A percentile compares a stretch with the other conserved stretches of the same genome.
phyloP scores from a whole-genome alignment of 768 basidiomycete species.

The Leccinum sublutescens region DNA sequence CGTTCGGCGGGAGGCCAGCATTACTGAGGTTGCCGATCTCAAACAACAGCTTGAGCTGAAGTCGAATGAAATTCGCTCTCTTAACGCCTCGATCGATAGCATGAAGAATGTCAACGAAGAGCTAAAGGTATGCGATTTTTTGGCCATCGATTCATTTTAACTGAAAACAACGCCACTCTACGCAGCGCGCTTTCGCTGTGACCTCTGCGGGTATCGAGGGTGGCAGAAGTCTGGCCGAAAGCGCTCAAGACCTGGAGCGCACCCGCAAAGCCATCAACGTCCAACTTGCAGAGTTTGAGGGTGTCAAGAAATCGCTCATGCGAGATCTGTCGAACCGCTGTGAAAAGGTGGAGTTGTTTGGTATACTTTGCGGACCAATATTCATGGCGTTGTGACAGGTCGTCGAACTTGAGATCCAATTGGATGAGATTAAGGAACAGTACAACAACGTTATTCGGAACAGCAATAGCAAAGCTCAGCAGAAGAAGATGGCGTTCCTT shows the following conservation, averaged over 20 bases:
- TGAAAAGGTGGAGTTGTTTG: slow-evolving; percentile 72
- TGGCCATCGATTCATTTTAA: slow-evolving; percentile 7
- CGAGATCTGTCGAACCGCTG: slow-evolving; percentile 98
- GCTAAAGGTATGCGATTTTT: slow-evolving; percentile 70
- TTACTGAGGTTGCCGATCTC: slow-evolving; percentile 80
- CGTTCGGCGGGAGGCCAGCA: slow-evolving; percentile 86
- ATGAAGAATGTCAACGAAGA: slow-evolving; percentile 97
- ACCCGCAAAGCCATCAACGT: slow-evolving; percentile 96
- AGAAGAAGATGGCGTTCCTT: slow-evolving; percentile 99
- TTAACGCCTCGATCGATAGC: slow-evolving; percentile 86
- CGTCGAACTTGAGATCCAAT: slow-evolving; percentile 96
- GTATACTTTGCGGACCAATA: slow-evolving; percentile 11
- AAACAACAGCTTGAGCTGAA: slow-evolving; percentile 88
- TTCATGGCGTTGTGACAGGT: slow-evolving; percentile 54
- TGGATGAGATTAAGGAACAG: slow-evolving; percentile 98
- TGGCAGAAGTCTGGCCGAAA: slow-evolving; percentile 94
- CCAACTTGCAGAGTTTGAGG: slow-evolving; percentile 98
- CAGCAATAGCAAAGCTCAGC: slow-evolving; percentile 97
- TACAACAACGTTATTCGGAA: slow-evolving; percentile 98
- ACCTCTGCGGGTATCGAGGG: slow-evolving; percentile 97
- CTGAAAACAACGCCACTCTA: not conserved
- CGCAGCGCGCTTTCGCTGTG: slow-evolving; percentile 91
- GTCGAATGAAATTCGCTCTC: slow-evolving; percentile 75
- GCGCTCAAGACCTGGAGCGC: slow-evolving; percentile 94
- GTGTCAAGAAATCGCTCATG: slow-evolving; percentile 98